These are phyloP conservation scores for Yamadazyma laniorum DNA, from an alignment of 805 yeast genomes.

Conservation along the genomic window DNA sequence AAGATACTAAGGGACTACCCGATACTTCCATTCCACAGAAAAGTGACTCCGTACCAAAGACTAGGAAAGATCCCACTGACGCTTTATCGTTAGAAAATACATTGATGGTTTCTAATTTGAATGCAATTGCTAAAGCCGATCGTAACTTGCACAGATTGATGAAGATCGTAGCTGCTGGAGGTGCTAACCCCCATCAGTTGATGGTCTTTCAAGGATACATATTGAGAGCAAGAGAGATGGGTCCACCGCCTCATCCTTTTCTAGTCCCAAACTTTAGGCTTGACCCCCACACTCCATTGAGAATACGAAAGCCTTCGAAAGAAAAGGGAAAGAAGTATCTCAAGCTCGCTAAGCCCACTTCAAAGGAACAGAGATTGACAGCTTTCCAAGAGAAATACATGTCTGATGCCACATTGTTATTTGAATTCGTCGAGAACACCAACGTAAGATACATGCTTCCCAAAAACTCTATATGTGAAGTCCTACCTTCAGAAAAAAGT, in stretches of 20 bases:
- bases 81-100: slow-evolving; percentile 65
- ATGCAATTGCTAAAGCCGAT: slow-evolving; percentile 76
- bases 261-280: slow-evolving; percentile 12
- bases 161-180: slow-evolving; percentile 84
- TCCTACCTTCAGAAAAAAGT: slow-evolving; percentile 28
- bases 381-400: slow-evolving; percentile 75
- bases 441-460: slow-evolving; percentile 75
- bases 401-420: slow-evolving; percentile 67
- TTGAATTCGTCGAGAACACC: slow-evolving; percentile 82
- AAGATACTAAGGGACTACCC: not conserved
- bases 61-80: slow-evolving; percentile 24
- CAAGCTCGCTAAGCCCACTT: slow-evolving; percentile 14
- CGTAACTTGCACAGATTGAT: slow-evolving; percentile 65
- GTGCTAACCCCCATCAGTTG: slow-evolving; percentile 70
- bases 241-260: slow-evolving; percentile 45
- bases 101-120: slow-evolving; percentile 81
- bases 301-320: slow-evolving; percentile 18
- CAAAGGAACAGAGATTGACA: slow-evolving; percentile 59
- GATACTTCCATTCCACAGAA: not conserved
- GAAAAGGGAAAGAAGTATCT: slow-evolving; percentile 22
- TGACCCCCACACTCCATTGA: slow-evolving; percentile 28
- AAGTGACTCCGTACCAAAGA: not conserved
- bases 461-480: slow-evolving; percentile 71
- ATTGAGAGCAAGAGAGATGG: slow-evolving; percentile 74
- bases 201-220: slow-evolving; percentile 78